A percentile compares a stretch with the other conserved stretches of the same genome.
Conservation (phyloP, 257 asterid species). For the Solanum arcanum region DNA sequence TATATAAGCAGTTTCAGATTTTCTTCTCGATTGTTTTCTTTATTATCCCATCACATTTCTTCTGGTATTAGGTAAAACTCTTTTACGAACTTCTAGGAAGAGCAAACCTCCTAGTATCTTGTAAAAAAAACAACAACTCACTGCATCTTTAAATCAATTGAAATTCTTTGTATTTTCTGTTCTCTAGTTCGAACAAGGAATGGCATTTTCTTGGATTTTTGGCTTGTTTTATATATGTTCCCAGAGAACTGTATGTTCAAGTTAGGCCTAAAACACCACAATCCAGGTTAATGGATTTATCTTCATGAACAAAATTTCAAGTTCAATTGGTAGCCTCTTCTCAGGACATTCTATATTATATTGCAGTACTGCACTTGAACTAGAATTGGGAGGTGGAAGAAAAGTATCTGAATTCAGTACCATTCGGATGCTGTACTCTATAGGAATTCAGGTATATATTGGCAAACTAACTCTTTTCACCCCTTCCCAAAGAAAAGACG, state of each 20-base stretch:
- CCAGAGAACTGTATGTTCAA: background rate
- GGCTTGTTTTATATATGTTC: background rate
- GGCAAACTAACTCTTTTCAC: background rate
- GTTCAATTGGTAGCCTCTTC: background rate
- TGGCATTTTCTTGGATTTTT: background rate
- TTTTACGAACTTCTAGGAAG: background rate
- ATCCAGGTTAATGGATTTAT: background rate
- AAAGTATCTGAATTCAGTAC: slow-evolving; percentile 82
- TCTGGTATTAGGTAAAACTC: background rate
- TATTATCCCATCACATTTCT: background rate
- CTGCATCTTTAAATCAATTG: background rate
- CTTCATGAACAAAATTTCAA: background rate
- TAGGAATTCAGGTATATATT: slow-evolving; percentile 69
- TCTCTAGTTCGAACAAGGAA: background rate
- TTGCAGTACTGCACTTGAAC: slow-evolving; percentile 62
- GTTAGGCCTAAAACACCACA: background rate
- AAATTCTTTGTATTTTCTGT: background rate
- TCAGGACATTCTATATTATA: slow-evolving; percentile 10
- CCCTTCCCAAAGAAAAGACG: background rate
- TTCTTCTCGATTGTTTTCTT: background rate
- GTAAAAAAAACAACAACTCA: background rate
- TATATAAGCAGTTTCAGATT: background rate
- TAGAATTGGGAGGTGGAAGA: slow-evolving; percentile 96
- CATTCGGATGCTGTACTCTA: slow-evolving; percentile 68
- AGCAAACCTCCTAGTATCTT: background rate